Percentiles rank a stretch among this genome's conserved stretches.
phyloP scores from a whole-genome alignment of 805 yeast genomes.

The Wickerhamomyces ciferrii region DNA sequence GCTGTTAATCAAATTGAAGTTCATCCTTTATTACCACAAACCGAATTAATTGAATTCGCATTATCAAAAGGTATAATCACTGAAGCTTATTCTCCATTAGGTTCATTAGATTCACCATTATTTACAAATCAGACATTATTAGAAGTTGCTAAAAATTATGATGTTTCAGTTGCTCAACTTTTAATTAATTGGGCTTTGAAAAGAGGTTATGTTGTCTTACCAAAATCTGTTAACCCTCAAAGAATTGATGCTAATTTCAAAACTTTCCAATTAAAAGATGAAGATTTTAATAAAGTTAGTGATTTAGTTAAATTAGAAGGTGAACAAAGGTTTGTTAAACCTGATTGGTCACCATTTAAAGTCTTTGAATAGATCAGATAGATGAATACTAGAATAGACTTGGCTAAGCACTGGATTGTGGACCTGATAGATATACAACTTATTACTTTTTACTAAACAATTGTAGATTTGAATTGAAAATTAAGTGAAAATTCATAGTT shows the following conservation, averaged over 20 bases:
- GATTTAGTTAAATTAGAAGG: constrained; percentile 20
- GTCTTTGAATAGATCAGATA: constrained; percentile 19
- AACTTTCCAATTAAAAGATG: constrained; percentile 25
- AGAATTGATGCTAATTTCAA: constrained; percentile 33
- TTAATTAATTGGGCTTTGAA: constrained; percentile 52
- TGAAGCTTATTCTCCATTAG: constrained; percentile 77
- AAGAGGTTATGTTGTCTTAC: constrained; percentile 48
- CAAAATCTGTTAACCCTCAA: constrained; percentile 37
- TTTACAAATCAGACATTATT: constrained; percentile 35
- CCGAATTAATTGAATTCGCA: constrained; percentile 47
- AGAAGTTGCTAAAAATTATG: constrained; percentile 37
- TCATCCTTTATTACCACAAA: constrained; percentile 70
- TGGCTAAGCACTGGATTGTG: no score
- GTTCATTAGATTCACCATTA: constrained; percentile 50
- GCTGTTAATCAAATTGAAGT: constrained; percentile 72
- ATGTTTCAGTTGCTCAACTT: constrained; percentile 39
- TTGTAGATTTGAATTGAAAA: no score
- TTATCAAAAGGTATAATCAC: constrained; percentile 44
- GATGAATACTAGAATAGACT: no score
- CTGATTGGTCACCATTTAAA: constrained; percentile 30
- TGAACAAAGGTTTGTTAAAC: constrained; percentile 19
- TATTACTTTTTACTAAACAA: no score
- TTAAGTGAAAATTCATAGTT: no score
- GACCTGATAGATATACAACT: no score
- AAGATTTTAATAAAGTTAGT: constrained; percentile 25